Conservation (phyloP, 75 land plant species). For the Pinus albicaulis region DNA sequence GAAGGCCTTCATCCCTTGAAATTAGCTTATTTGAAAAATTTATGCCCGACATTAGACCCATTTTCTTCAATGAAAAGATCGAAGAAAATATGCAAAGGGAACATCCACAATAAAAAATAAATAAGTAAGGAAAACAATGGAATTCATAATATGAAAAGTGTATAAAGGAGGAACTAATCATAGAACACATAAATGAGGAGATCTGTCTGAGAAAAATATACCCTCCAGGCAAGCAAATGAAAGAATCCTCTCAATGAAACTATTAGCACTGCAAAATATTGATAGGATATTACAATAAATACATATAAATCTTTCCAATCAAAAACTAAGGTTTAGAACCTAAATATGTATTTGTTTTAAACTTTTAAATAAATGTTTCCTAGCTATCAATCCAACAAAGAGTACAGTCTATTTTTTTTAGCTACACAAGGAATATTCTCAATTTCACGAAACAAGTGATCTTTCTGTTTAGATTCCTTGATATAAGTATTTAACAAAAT, state of each 20-base stretch:
- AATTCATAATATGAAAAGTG: neutral
- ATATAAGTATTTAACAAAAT: slow-evolving; percentile 16
- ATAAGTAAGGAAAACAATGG: neutral
- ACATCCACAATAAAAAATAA: neutral
- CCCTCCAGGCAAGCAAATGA: slow-evolving; percentile 92
- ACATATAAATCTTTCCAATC: neutral
- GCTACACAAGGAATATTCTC: slow-evolving; percentile 75
- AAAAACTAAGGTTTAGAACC: no score
- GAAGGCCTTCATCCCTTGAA: slow-evolving; percentile 72
- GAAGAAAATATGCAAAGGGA: slow-evolving; percentile 47
- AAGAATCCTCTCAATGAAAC: slow-evolving; percentile 73
- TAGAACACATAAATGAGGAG: neutral
- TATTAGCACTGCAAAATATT: slow-evolving; percentile 22
- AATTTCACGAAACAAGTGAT: slow-evolving; percentile 65
- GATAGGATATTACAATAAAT: neutral
- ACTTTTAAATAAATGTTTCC: no score
- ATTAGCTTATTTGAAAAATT: slow-evolving; percentile 66
- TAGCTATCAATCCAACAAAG: slow-evolving; percentile 78
- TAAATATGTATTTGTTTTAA: no score
- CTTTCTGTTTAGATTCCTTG: slow-evolving; percentile 64
- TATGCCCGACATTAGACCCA: slow-evolving; percentile 59
- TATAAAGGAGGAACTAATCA: neutral
- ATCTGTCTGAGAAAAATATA: slow-evolving; percentile 84
- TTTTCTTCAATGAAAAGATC: slow-evolving; percentile 77
- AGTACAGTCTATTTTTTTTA: slow-evolving; percentile 86